Percentiles rank a stretch among this genome's conserved stretches.
Conservation (phyloP, 202 grass and related monocot genomes). For the Setaria viridis region DNA sequence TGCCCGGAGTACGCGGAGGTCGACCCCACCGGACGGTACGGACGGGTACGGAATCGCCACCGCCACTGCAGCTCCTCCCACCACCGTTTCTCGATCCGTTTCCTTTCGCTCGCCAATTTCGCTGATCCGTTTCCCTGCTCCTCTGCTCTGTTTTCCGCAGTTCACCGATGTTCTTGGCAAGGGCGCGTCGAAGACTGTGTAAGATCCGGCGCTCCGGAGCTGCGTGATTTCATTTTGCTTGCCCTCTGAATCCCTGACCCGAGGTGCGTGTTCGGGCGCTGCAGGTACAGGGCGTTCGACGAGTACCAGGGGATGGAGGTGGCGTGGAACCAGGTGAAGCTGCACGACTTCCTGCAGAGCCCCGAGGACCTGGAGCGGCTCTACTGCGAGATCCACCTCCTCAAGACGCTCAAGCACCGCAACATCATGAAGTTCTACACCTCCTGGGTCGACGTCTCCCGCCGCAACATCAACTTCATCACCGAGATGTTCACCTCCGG, state of each 20-base stretch:
- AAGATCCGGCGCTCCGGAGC: constrained; percentile 45
- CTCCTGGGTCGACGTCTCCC: constrained; percentile 88
- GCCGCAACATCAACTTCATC: constrained; percentile 98
- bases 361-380: constrained; percentile 90
- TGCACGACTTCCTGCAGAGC: constrained; percentile 89
- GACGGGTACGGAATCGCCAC: constrained; percentile 67
- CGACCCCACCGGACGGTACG: constrained; percentile 95
- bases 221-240: not conserved
- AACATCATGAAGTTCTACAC: constrained; percentile 99
- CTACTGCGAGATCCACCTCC: constrained; percentile 99
- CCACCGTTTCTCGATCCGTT: constrained; percentile 37
- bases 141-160: constrained; percentile 49
- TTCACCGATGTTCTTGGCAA: constrained; percentile 91
- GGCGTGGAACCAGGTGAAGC: constrained; percentile 98
- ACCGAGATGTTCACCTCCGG: constrained; percentile 99
- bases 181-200: constrained; percentile 99
- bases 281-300: constrained; percentile 91
- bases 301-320: constrained; percentile 97
- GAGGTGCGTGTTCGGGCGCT: not conserved
- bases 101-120: not conserved
- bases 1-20: constrained; percentile 82
- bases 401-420: constrained; percentile 90
- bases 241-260: constrained; percentile 14
- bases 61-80: not conserved
- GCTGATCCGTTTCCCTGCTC: constrained; percentile 36